phyloP scores from a whole-genome alignment of 352 stramenopile genomes.

The Globisporangium viniferum region DNA sequence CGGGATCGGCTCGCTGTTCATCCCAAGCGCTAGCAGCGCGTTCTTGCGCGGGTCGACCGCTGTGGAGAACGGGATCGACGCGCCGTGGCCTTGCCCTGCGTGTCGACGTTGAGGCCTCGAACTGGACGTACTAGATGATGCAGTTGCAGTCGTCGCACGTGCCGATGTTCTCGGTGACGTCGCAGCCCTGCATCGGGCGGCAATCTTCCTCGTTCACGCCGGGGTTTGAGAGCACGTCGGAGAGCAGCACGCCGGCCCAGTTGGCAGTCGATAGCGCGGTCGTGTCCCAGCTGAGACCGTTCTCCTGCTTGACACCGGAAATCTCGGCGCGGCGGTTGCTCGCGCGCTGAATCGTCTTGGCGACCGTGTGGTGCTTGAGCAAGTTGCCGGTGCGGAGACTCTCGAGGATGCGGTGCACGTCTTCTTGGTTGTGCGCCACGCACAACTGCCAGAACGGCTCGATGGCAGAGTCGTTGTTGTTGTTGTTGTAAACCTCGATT shows the following conservation, averaged over 20 bases:
- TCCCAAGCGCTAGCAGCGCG: slow-evolving; percentile 97
- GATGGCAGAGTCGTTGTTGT: slow-evolving; percentile 29
- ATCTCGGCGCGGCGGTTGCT: slow-evolving; percentile 95
- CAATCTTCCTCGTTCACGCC: slow-evolving; percentile 82
- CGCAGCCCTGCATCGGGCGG: slow-evolving; percentile 44
- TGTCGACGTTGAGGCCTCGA: slow-evolving; percentile 77
- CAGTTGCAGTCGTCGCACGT: slow-evolving; percentile 53
- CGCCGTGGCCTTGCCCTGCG: slow-evolving; percentile 85
- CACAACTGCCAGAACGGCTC: slow-evolving; percentile 97
- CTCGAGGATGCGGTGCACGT: slow-evolving; percentile 92
- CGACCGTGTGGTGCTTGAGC: slow-evolving; percentile 88
- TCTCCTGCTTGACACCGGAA: slow-evolving; percentile 89
- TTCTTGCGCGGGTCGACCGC: slow-evolving; percentile 93
- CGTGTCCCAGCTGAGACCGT: slow-evolving; percentile 82
- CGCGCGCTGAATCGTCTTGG: slow-evolving; percentile 95
- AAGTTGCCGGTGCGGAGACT: slow-evolving; percentile 89
- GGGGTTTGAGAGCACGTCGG: slow-evolving; percentile 88
- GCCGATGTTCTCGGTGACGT: slow-evolving; percentile 51
- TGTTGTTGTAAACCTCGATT: too few relatives aligned
- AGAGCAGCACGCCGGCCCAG: slow-evolving; percentile 93
- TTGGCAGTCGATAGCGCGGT: slow-evolving; percentile 94
- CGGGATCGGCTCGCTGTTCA: slow-evolving; percentile 94
- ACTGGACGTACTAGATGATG: slow-evolving; percentile 85
- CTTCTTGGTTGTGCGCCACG: slow-evolving; percentile 91
- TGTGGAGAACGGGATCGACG: slow-evolving; percentile 92